phyloP scores from a whole-genome alignment of 2,329 filamentous ascomycete species.

The Meredithiella fracta region DNA sequence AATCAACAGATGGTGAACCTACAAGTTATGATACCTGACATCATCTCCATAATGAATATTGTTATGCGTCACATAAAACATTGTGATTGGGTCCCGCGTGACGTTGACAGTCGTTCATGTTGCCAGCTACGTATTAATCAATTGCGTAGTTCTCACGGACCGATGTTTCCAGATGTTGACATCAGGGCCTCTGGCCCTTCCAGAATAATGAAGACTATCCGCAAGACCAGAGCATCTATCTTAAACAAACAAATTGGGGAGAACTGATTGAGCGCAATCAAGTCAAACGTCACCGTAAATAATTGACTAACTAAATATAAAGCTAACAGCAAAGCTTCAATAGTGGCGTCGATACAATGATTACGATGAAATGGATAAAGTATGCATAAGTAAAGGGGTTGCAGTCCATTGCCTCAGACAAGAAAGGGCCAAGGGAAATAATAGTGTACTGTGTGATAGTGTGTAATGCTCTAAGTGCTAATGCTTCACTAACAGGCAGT shows the following conservation, averaged over 20 bases:
- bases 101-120: too few species aligned
- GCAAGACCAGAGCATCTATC: neutral
- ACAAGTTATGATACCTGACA: too few species aligned
- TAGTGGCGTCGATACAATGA: neutral
- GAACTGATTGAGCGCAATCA: too few species aligned
- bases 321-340: too few species aligned
- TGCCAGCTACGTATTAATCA: neutral
- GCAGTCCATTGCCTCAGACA: neutral
- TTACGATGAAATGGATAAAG: neutral
- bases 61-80: too few species aligned
- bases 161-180: neutral
- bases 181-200: neutral
- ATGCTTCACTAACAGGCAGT: neutral
- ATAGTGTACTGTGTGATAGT: neutral
- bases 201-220: neutral
- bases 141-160: neutral
- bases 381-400: conserved; percentile 6
- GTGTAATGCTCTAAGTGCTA: neutral
- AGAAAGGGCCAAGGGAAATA: neutral
- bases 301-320: too few species aligned
- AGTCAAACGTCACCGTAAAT: too few species aligned
- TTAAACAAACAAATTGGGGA: too few species aligned
- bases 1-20: too few species aligned
- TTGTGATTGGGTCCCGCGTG: too few species aligned
- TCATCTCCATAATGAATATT: too few species aligned